phyloP scores from a whole-genome alignment of 495 filamentous ascomycete genomes.

The Tuber indicum region DNA sequence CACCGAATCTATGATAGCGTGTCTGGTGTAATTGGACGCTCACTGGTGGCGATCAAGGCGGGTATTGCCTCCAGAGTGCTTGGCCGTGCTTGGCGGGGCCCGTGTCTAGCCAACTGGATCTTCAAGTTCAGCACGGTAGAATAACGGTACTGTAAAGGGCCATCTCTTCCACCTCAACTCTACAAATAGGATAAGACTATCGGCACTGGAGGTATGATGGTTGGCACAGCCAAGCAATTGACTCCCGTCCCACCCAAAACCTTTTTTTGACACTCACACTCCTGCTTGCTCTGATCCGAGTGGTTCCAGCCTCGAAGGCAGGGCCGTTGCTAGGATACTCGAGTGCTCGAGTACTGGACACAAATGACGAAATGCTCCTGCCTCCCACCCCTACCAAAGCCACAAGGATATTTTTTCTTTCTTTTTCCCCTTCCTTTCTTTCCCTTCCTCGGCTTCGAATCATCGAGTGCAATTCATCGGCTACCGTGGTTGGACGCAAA shows the following conservation, averaged over 20 bases:
- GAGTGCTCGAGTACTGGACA: neutral
- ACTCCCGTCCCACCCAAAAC: conserved; percentile 4
- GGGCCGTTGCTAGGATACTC: neutral
- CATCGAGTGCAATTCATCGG: neutral
- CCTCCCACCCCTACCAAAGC: neutral
- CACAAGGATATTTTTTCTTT: neutral
- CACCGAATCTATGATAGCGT: neutral
- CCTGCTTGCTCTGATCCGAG: neutral
- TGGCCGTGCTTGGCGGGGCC: neutral
- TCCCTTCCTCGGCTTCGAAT: neutral
- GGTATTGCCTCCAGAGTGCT: neutral
- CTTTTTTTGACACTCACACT: neutral
- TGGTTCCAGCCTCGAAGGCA: neutral
- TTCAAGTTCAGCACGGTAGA: neutral
- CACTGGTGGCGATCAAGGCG: neutral
- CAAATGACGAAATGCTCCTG: neutral
- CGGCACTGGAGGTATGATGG: neutral
- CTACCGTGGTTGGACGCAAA: neutral
- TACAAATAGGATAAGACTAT: neutral
- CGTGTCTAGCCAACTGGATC: neutral
- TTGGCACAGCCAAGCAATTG: neutral
- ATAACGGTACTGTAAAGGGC: neutral
- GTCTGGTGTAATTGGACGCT: neutral
- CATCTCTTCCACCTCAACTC: neutral
- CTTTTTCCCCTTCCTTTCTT: neutral